A percentile compares a stretch with the other conserved stretches of the same genome.
Evolutionary conservation across 805 yeast genomes (phyloP).

Genomic region (Starmerella stellata): DNA sequence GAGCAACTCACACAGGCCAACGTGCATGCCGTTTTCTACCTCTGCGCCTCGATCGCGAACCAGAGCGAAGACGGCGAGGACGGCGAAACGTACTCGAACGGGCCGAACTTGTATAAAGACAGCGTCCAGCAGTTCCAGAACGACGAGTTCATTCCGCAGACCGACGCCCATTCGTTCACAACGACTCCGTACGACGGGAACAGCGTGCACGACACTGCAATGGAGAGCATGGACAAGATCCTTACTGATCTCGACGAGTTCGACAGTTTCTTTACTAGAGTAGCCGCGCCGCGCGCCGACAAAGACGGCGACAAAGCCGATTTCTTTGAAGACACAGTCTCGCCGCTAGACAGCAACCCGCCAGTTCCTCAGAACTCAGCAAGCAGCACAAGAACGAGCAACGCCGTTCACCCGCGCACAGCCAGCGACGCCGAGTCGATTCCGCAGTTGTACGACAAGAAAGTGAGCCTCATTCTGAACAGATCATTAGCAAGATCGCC

Average conservation of each 20-base stretch:
- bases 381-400: neutral
- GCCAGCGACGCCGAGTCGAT: conserved; percentile 19
- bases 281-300: conserved; percentile 8
- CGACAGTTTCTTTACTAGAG: conserved; percentile 17
- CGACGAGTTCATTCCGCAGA: conserved; percentile 18
- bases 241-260: conserved; percentile 18
- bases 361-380: neutral
- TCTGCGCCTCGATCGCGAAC: conserved; percentile 32
- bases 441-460: conserved; percentile 62
- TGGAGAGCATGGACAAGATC: conserved; percentile 18
- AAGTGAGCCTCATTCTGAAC: conserved; percentile 57
- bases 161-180: neutral
- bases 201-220: conserved; percentile 5
- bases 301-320: neutral
- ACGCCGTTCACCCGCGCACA: conserved; percentile 1
- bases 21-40: conserved; percentile 85
- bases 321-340: neutral
- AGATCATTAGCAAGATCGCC: conserved; percentile 55
- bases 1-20: conserved; percentile 80
- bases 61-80: neutral
- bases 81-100: neutral
- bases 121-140: conserved; percentile 8
- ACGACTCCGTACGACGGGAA: neutral
- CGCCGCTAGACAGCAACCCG: neutral
- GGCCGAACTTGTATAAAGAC: neutral